phyloP scores from a whole-genome alignment of 2,329 filamentous ascomycete genomes.

The Colletotrichum siamense region DNA sequence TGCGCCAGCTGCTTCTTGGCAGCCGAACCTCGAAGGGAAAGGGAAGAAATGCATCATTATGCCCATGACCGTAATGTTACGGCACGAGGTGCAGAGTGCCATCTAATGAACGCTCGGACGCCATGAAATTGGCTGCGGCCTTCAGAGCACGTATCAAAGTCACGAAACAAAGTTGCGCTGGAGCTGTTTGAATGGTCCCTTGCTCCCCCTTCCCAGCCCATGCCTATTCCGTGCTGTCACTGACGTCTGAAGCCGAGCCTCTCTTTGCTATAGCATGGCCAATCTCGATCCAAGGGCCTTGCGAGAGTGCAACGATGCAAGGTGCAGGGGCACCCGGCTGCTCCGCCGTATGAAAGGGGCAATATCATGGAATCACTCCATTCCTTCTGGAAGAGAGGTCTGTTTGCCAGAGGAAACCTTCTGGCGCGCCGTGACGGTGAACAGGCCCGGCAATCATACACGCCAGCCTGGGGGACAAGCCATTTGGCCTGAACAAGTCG shows the following conservation, averaged over 20 bases:
- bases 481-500: neutral
- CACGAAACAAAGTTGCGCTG: slow-evolving; percentile 21
- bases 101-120: slow-evolving; percentile 21
- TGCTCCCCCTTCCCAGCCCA: neutral
- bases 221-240: neutral
- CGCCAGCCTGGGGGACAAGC: neutral
- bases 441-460: neutral
- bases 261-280: neutral
- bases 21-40: neutral
- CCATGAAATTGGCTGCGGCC: slow-evolving; percentile 11
- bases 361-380: slow-evolving; percentile 11
- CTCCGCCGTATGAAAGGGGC: slow-evolving; percentile 12
- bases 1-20: slow-evolving; percentile 2
- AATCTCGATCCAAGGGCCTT: slow-evolving; percentile 18
- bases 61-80: slow-evolving; percentile 7
- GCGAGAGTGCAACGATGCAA: neutral
- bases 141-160: slow-evolving; percentile 9
- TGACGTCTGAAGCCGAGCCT: neutral
- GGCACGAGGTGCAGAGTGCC: slow-evolving; percentile 7
- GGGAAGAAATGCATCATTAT: neutral
- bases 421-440: neutral
- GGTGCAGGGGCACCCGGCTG: slow-evolving; percentile 12
- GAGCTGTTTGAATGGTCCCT: slow-evolving; percentile 19
- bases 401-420: neutral
- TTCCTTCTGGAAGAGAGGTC: slow-evolving; percentile 15